phyloP scores from a whole-genome alignment of 2,329 filamentous ascomycete species.

The Fusarium penzigii region DNA sequence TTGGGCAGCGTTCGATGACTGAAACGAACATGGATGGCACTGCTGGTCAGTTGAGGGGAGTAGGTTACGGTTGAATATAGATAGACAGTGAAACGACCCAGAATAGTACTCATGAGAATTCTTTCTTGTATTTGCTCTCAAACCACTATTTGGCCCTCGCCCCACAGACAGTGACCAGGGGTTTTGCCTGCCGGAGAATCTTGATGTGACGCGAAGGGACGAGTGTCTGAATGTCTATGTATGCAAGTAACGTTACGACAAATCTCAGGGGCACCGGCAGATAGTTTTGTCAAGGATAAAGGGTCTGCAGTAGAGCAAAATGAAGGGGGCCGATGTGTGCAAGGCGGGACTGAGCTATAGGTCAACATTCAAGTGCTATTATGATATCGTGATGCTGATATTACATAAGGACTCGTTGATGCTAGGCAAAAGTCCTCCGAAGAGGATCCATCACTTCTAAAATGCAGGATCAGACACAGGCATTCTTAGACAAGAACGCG shows the following conservation, averaged over 20 bases:
- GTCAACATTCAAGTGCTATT: not conserved
- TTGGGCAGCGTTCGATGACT: constrained; percentile 27
- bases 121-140: constrained; percentile 13
- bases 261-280: not conserved
- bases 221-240: not conserved
- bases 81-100: constrained; percentile 26
- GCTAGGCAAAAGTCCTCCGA: no score
- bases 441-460: no score
- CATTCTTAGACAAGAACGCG: no score
- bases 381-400: not conserved
- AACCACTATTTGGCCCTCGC: not conserved
- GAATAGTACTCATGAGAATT: constrained; percentile 18
- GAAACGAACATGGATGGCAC: constrained; percentile 31
- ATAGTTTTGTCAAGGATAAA: not conserved
- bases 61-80: constrained; percentile 25
- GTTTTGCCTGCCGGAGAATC: no score
- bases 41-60: constrained; percentile 31
- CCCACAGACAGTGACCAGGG: no score
- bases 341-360: not conserved
- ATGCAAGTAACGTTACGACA: not conserved
- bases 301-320: not conserved
- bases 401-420: not conserved
- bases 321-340: not conserved
- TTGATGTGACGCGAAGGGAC: no score
- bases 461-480: no score